Percentiles rank a stretch among this genome's conserved stretches.
phyloP scores from a whole-genome alignment of 345 rosid species.

The thale cress (Arabidopsis thaliana) region TAIR10.1 NC_003075.7:18557001-18557500 shows the following conservation, averaged over 20 bases:
- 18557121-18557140: conserved; percentile 52
- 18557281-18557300: neutral
- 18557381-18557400: neutral
- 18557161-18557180: too few relatives aligned
- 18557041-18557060: conserved; percentile 46
- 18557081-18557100: conserved; percentile 60
- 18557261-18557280: conserved; percentile 12
- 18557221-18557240: neutral
- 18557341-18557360: conserved; percentile 20
- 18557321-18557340: conserved; percentile 28
- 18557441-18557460: conserved; percentile 22
- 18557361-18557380: conserved; percentile 16
- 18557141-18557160: neutral
- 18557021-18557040: conserved; percentile 55
- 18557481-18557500: conserved; percentile 27
- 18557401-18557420: neutral
- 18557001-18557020: conserved; percentile 1
- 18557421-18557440: conserved; percentile 16
- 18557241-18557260: neutral
- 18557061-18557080: conserved; percentile 47
- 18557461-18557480: conserved; percentile 25
- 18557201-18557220: neutral
- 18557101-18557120: conserved; percentile 52
- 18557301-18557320: conserved; percentile 13
- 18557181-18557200: too few relatives aligned